These are phyloP conservation scores for Didymella pinodella DNA, from an alignment of 2,329 filamentous ascomycete genomes.

Conservation along the genomic window DNA sequence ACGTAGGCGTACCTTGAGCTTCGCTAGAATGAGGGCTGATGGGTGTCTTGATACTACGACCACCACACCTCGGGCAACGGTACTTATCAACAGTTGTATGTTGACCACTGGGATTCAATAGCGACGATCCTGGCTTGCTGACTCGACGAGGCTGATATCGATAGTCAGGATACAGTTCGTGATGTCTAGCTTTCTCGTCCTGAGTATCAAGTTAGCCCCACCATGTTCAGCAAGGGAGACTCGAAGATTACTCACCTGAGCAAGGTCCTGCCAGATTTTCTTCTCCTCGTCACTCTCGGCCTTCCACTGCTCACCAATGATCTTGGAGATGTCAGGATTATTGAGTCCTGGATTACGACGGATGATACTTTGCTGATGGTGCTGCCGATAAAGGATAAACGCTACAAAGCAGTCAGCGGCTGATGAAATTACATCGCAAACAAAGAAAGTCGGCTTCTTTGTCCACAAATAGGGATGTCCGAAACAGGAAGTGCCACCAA, in stretches of 20 bases:
- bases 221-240: not conserved
- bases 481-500: slow-evolving; percentile 20
- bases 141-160: slow-evolving; percentile 82
- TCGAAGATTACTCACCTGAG: slow-evolving; percentile 66
- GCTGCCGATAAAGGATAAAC: slow-evolving; percentile 96
- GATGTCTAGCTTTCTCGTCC: slow-evolving; percentile 90
- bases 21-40: slow-evolving; percentile 62
- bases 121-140: slow-evolving; percentile 52
- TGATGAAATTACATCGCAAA: slow-evolving; percentile 32
- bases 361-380: slow-evolving; percentile 84
- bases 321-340: slow-evolving; percentile 96
- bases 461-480: slow-evolving; percentile 23
- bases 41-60: slow-evolving; percentile 69
- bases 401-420: slow-evolving; percentile 64
- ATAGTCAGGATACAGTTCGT: slow-evolving; percentile 90
- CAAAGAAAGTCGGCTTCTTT: slow-evolving; percentile 42
- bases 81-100: slow-evolving; percentile 54
- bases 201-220: slow-evolving; percentile 44
- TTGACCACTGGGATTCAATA: slow-evolving; percentile 40
- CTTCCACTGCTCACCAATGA: slow-evolving; percentile 93
- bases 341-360: slow-evolving; percentile 85
- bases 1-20: slow-evolving; percentile 51
- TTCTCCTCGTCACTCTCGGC: slow-evolving; percentile 77
- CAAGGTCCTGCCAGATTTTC: slow-evolving; percentile 85
- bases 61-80: slow-evolving; percentile 75